These are phyloP conservation scores for Chenopodium berlandieri DNA, from an alignment of 148 eudicot species.

Conservation along the genomic window DNA sequence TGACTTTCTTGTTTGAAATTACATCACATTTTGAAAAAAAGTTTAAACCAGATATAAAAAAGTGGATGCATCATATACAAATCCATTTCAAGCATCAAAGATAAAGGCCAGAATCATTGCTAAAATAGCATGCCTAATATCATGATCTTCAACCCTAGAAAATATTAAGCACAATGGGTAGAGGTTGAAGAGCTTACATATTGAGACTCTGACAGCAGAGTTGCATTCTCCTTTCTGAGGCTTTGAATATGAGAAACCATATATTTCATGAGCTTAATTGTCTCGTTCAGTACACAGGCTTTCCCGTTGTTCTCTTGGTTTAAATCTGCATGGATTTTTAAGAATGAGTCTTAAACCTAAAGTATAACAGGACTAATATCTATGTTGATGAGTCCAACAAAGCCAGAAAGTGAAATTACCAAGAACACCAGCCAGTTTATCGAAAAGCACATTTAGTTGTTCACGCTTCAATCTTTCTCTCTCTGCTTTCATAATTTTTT, in stretches of 20 bases:
- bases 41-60: background rate
- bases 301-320: conserved; percentile 61
- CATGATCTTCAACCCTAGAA: background rate
- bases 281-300: conserved; percentile 63
- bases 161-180: background rate
- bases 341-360: background rate
- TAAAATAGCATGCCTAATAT: background rate
- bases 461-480: conserved; percentile 89
- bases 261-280: conserved; percentile 58
- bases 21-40: too few species aligned
- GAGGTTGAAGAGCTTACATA: conserved; percentile 53
- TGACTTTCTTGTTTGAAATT: background rate
- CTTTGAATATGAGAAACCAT: conserved; percentile 49
- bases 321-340: conserved; percentile 47
- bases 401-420: conserved; percentile 42
- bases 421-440: conserved; percentile 61
- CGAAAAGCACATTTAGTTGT: conserved; percentile 77
- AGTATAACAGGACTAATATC: background rate
- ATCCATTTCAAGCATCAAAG: background rate
- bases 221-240: conserved; percentile 65
- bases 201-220: conserved; percentile 69
- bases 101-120: background rate
- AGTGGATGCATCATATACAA: background rate
- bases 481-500: conserved; percentile 70
- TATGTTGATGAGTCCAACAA: background rate